Conservation (phyloP, 2,329 filamentous ascomycete species). For the Colletotrichum abscissum region DNA sequence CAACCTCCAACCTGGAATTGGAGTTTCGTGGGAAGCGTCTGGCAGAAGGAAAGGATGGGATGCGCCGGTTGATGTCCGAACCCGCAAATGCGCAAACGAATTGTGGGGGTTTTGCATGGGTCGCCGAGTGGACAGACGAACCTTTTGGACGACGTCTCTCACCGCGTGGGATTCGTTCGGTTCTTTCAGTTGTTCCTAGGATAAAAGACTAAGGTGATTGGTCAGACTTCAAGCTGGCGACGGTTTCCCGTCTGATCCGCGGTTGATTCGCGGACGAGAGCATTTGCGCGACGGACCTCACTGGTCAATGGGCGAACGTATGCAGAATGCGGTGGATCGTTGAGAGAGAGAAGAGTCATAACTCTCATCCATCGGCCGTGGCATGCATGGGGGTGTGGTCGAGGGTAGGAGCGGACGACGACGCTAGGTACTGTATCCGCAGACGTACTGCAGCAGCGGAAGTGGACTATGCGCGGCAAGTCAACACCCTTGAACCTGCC, state of each 20-base stretch:
- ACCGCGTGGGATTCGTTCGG: constrained; percentile 1
- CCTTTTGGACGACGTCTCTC: not conserved
- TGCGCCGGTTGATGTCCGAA: not conserved
- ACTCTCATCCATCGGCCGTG: not conserved
- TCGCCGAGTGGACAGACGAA: too few relatives aligned
- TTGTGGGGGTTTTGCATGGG: not conserved
- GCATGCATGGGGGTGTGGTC: not conserved
- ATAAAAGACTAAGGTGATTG: not conserved
- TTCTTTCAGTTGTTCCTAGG: not conserved
- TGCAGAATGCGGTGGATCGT: constrained; percentile 15
- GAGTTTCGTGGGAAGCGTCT: not conserved
- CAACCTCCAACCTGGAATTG: not conserved
- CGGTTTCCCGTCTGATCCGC: not conserved
- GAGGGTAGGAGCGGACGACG: not conserved
- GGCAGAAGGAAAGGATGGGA: not conserved
- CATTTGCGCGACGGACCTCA: constrained; percentile 23
- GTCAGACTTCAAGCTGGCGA: not conserved
- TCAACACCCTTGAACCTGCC: constrained; percentile 5
- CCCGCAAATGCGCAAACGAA: not conserved
- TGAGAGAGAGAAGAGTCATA: constrained; percentile 28
- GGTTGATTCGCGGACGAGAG: constrained; percentile 2
- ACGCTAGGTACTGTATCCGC: not conserved
- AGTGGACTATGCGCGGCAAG: constrained; percentile 8
- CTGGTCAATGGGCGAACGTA: constrained; percentile 26
- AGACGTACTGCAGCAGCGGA: not conserved